Evolutionary conservation across 345 rosid species (phyloP), one percentile per base, ranked within the genome.

Genomic region (Citropsis articulata): DNA sequence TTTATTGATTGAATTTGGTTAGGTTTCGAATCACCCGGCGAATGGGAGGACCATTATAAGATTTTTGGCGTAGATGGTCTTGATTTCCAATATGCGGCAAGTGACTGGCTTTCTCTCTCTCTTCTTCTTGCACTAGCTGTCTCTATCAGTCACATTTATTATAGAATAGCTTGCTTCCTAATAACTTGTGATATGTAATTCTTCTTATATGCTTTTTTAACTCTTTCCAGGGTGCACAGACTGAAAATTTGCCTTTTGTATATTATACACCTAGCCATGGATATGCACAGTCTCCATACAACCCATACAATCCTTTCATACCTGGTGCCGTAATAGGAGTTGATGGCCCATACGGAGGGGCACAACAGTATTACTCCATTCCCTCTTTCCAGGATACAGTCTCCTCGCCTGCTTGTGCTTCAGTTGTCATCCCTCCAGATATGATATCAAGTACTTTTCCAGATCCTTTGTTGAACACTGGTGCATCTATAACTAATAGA

Each of bases 11-110:
- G 18, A 48, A 30, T 70, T 72, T 71, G 28, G 24, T 73, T 81
- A 95, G 98, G 99, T 85, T 89, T 88, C 69, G 99, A 93, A 81
- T 76, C 97, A 83, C 95, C 98, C 84, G 84, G 87, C 62, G 97
- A 93, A 75, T 95, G 97, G 95, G 98, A 93, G 93, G 95, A 91
- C 92, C 98, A 89, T 75, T 89, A 86, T 75, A 87, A 86, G 81
- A 31, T 92, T 89, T 92, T 90, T 87, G 91, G 92, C 75, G 85
- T 79, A 78, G 98, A 93, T 88, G 98, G 98, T 90, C 91, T 92
- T 0, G 90, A 91, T 77, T 62, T 86, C 82, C 98, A 92, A 73
- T 91, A 89, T 83, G 78, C 85, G 86, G 99, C 91, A 81, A 75
- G 82, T 79, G 66, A 56, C 50, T 45, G 3, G 50, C 50, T 53